Base-by-base conservation (phyloP, 129 eudicot species). In the Arctium lappa region DNA sequence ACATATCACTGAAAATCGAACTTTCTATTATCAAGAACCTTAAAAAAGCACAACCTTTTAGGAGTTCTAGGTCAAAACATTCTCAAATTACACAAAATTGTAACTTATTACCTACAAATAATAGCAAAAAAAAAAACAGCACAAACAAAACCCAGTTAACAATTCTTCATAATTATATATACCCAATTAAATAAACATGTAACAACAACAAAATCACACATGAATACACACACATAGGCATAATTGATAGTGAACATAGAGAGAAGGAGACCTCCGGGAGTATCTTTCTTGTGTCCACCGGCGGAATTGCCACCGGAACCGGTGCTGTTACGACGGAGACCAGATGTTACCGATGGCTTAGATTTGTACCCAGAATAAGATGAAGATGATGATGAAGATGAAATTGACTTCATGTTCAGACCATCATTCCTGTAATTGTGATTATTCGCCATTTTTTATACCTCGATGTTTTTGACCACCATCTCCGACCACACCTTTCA, bases 391-490 rank as follows among this genome's bases (percentile, higher is more conserved):
- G 90, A 81, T 18, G 93, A 80, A 4, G 93, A 69, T 48, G 89
- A 75, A 72, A 87, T 91, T 46, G 86, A 76, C 75, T 80, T 72
- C 60, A 73, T 83, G 83, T 90, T 90, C 69, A 80, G 48, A 77
- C 83, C 81, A 22, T 86, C 81, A 60, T 88, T 91, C 22, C 90
- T 88, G 81, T 82, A 84, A 77, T 72, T 77, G 39, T 74, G 38
- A 74, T 30, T 87, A 73, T 78, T 88, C 27, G 97, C 85, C 97
- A 93, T n/a, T 93, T 60, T 76, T 75, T 34, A 44, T 73, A 68
- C 13, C 65, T n/a, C n/a, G n/a, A n/a, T n/a, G n/a, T n/a, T n/a
- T n/a, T n/a, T n/a, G n/a, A n/a, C n/a, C n/a, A n/a, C n/a, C n/a
- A n/a, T n/a, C n/a, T n/a, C n/a, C n/a, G n/a, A n/a, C n/a, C n/a